Evolutionary conservation across 768 basidiomycete genomes (phyloP), one percentile per base, ranked within the genome.

Genomic region (Cantharellus cinnabarinus): DNA sequence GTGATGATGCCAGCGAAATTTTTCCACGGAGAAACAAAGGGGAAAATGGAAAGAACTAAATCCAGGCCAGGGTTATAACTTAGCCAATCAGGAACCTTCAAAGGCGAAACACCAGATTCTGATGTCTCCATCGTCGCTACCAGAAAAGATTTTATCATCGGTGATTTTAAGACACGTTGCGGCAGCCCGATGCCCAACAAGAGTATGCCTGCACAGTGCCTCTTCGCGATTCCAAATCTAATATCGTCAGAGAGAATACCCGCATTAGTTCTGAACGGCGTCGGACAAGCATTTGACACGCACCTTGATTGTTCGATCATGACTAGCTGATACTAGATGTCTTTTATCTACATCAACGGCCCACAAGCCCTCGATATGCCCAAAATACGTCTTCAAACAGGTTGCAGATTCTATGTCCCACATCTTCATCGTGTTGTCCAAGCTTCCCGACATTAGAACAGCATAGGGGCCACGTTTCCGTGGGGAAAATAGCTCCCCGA

Each of bases 311-410:
- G 90, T 95, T 38, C 89, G 79, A 71, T 95, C 90, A 67, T 98
- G 94, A 66, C 89, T 93, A 4, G 82, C 93, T 58, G 87, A 91
- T 35, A 91, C 90, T 55, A 99, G 73, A 58, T 94, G 76, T 66
- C 98, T 75, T 67, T 89, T 85, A 69, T 99, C 91, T 63, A 84
- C 82, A 34, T 89, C 90, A 39, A 98, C 85, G 2, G 82, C 83
- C 95, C 95, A 99, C 15, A 99, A 90, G 58, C 95, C 95, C 68
- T 99, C 95, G 65, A 98, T 91, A 69, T 97, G 93, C 1, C 93
- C 95, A 68, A 99, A 99, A 62, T 93, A 77, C 48, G 95, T 97
- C 66, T 79, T 75, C 54, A 78, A 72, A 34, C 81, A 76, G 65
- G 82, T 80, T 44, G 84, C 89, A 1, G 82, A 79, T 65, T 93